A percentile compares a stretch with the other conserved stretches of the same genome.
phyloP scores from a whole-genome alignment of 2,329 filamentous ascomycete genomes.

The Colletotrichum nymphaeae region DNA sequence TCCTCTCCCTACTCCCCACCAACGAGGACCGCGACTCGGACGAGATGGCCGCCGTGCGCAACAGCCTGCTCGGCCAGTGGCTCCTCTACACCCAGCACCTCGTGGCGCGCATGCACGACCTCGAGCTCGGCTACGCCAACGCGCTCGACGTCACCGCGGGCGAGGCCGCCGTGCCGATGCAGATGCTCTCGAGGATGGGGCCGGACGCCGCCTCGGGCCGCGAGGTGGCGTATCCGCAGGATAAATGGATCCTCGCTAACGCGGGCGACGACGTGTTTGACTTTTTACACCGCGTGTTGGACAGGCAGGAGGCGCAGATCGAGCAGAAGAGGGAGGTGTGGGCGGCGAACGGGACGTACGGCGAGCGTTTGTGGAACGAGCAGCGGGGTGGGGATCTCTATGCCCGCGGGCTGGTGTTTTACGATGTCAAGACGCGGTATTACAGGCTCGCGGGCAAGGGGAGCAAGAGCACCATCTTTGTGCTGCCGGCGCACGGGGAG shows the following conservation, averaged over 20 bases:
- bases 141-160: constrained; percentile 60
- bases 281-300: constrained; percentile 59
- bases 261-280: constrained; percentile 62
- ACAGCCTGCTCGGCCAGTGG: constrained; percentile 67
- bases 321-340: constrained; percentile 48
- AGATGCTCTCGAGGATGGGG: constrained; percentile 64
- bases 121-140: constrained; percentile 65
- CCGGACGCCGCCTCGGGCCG: constrained; percentile 64
- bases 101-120: constrained; percentile 65
- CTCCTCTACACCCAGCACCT: constrained; percentile 66
- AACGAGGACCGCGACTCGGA: constrained; percentile 47
- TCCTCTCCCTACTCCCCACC: constrained; percentile 65
- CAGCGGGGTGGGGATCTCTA: constrained; percentile 44
- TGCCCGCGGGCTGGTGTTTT: constrained; percentile 57
- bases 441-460: constrained; percentile 61
- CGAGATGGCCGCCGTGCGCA: constrained; percentile 57
- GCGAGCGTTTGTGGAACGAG: constrained; percentile 49
- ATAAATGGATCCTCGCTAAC: constrained; percentile 66
- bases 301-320: constrained; percentile 56
- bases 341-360: constrained; percentile 51
- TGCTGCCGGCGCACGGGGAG: constrained; percentile 61
- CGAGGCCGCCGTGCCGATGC: constrained; percentile 61
- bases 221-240: constrained; percentile 65
- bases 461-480: constrained; percentile 58
- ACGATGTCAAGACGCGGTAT: constrained; percentile 64